phyloP scores from a whole-genome alignment of 768 basidiomycete genomes.

The Podaxis sp. region DNA sequence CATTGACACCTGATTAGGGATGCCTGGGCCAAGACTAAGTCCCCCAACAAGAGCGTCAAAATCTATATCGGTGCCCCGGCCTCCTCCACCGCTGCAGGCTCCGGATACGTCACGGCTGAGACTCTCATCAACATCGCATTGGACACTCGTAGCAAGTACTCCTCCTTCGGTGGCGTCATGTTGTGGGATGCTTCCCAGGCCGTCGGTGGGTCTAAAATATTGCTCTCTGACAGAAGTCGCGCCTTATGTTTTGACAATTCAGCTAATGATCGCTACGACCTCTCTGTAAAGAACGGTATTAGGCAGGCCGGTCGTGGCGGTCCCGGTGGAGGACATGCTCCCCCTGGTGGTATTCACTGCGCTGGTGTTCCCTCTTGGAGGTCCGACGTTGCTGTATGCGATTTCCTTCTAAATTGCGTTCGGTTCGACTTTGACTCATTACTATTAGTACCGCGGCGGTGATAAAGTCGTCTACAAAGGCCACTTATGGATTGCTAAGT shows the following conservation, averaged over 20 bases:
- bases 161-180: conserved; percentile 56
- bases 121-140: conserved; percentile 40
- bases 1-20: conserved; percentile 33
- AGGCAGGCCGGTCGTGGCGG: conserved; percentile 20
- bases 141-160: conserved; percentile 42
- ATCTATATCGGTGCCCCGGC: conserved; percentile 58
- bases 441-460: conserved; percentile 42
- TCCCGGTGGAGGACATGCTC: conserved; percentile 17
- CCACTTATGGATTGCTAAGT: conserved; percentile 49
- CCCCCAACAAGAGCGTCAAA: conserved; percentile 54
- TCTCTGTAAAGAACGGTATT: conserved; percentile 41
- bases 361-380: conserved; percentile 42
- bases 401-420: conserved; percentile 30
- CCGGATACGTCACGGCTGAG: conserved; percentile 47
- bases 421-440: background rate
- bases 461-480: conserved; percentile 38
- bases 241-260: background rate
- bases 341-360: conserved; percentile 33
- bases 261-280: conserved; percentile 43
- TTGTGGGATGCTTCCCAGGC: conserved; percentile 42
- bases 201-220: conserved; percentile 27
- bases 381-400: conserved; percentile 35
- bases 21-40: conserved; percentile 53
- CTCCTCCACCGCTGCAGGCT: conserved; percentile 46
- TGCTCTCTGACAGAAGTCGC: background rate